A percentile compares a stretch with the other conserved stretches of the same genome.
Conservation (phyloP, 2,329 filamentous ascomycete species). For the Penicillium sp. region DNA sequence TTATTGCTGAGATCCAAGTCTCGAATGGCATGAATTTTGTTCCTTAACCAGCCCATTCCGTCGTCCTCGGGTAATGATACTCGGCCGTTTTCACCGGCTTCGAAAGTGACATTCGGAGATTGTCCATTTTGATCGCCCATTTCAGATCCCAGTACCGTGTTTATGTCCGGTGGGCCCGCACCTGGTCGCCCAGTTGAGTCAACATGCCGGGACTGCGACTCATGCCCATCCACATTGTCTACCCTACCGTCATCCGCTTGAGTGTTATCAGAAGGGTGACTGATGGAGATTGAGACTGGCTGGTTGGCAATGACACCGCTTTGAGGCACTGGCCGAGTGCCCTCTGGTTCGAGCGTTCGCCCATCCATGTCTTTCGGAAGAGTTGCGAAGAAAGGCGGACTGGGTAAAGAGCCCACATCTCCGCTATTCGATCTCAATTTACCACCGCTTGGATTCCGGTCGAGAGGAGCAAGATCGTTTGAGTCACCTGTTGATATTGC, state of each 20-base stretch:
- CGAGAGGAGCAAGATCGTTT: slow-evolving; percentile 11
- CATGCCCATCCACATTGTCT: background rate
- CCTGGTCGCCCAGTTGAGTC: slow-evolving; percentile 1
- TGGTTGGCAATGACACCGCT: slow-evolving; percentile 3
- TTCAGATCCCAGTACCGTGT: slow-evolving; percentile 1
- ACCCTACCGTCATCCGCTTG: background rate
- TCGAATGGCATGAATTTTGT: slow-evolving; percentile 64
- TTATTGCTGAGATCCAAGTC: slow-evolving; percentile 51
- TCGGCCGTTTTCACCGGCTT: slow-evolving; percentile 18
- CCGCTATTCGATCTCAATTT: slow-evolving; percentile 8
- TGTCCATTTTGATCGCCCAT: slow-evolving; percentile 1
- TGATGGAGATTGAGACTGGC: background rate
- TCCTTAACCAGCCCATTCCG: slow-evolving; percentile 64
- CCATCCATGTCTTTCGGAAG: slow-evolving; percentile 24
- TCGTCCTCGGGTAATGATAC: slow-evolving; percentile 64
- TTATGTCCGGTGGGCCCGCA: slow-evolving; percentile 1
- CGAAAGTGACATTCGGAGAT: slow-evolving; percentile 2
- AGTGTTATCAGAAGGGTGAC: background rate
- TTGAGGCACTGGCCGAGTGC: slow-evolving; percentile 9
- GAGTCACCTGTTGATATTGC: slow-evolving; percentile 14
- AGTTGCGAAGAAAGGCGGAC: slow-evolving; percentile 17
- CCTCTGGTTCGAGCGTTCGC: slow-evolving; percentile 13
- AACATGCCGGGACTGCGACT: slow-evolving; percentile 1
- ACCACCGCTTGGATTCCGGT: slow-evolving; percentile 12
- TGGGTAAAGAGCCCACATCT: slow-evolving; percentile 22